These are phyloP conservation scores for Forsythia viridissima DNA, from an alignment of 257 asterid genomes.

Conservation along the genomic window DNA sequence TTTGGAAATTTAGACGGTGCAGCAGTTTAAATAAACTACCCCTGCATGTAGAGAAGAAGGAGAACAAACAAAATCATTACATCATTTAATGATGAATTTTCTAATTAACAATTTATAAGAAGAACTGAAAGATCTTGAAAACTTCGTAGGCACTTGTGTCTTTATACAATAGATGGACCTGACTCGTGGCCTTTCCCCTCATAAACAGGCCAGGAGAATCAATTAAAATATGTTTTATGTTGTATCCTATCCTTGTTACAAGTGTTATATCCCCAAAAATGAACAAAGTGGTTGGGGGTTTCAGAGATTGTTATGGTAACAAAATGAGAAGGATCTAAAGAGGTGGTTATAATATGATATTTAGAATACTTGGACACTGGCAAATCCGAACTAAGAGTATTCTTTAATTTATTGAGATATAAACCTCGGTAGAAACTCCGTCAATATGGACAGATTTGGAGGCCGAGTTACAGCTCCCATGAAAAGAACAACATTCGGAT, in stretches of 20 bases:
- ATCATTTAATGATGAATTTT: background rate
- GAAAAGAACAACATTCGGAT: slow-evolving; percentile 96
- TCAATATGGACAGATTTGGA: slow-evolving; percentile 91
- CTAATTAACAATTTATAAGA: background rate
- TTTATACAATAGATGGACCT: background rate
- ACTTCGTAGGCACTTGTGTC: background rate
- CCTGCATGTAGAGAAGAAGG: slow-evolving; percentile 53
- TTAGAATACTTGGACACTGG: background rate
- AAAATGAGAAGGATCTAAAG: background rate
- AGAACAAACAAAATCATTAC: slow-evolving; percentile 10
- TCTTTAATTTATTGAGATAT: slow-evolving; percentile 12
- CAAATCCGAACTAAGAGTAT: background rate
- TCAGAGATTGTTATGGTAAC: background rate
- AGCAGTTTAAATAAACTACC: slow-evolving; percentile 92
- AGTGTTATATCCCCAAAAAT: background rate
- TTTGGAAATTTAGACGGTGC: slow-evolving; percentile 70
- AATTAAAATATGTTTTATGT: background rate
- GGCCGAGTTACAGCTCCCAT: slow-evolving; percentile 98
- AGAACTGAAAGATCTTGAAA: background rate
- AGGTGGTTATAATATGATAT: background rate
- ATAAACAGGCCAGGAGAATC: background rate
- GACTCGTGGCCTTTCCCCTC: background rate
- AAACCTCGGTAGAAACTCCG: slow-evolving; percentile 96
- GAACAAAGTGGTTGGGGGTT: background rate
- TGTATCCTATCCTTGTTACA: background rate